These are phyloP conservation scores for Pythium apleroticum DNA, from an alignment of 352 stramenopile genomes.

Conservation along the genomic window DNA sequence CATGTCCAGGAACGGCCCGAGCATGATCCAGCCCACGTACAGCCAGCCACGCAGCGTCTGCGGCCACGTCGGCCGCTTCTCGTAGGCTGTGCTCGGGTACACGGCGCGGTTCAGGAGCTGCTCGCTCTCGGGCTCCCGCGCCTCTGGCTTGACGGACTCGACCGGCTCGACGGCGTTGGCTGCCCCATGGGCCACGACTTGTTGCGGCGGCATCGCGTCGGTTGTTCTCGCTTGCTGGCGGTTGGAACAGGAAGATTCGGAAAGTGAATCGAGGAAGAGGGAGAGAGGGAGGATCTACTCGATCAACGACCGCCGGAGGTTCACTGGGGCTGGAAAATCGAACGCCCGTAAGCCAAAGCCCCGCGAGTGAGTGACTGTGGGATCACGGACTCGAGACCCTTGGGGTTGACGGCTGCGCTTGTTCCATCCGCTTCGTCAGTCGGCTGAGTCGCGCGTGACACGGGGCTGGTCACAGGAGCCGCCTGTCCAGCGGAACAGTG, in stretches of 20 bases:
- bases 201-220: slow-evolving; percentile 11
- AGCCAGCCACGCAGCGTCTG: slow-evolving; percentile 42
- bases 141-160: background rate
- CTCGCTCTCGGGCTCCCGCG: slow-evolving; percentile 22
- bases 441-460: background rate
- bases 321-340: background rate
- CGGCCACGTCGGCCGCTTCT: slow-evolving; percentile 38
- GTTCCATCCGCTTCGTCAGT: background rate
- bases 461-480: no score
- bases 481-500: background rate
- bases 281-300: no score
- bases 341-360: background rate
- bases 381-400: no score
- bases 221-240: no score
- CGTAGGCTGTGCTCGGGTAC: slow-evolving; percentile 44
- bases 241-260: background rate
- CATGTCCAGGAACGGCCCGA: slow-evolving; percentile 57
- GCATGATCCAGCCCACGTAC: slow-evolving; percentile 52
- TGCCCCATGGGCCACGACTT: background rate
- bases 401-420: background rate
- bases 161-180: background rate
- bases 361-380: no score
- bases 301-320: background rate
- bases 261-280: no score
- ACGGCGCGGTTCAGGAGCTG: slow-evolving; percentile 31